phyloP scores from a whole-genome alignment of 1,139 yeast species.

The Sugiyamaella neomexicana region DNA sequence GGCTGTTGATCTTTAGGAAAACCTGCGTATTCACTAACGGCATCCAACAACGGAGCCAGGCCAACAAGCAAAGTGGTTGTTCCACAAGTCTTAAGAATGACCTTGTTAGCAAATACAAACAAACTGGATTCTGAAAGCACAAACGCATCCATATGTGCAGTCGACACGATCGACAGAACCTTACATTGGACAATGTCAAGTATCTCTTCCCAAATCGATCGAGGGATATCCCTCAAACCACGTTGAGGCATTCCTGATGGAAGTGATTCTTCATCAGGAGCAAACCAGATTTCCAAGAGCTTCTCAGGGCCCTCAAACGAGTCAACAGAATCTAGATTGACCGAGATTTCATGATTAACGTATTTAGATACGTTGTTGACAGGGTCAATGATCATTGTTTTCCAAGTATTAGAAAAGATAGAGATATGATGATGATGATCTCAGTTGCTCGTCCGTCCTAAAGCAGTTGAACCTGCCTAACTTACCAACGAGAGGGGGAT shows the following conservation, averaged over 20 bases:
- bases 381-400: constrained; percentile 31
- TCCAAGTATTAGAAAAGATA: background rate
- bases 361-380: constrained; percentile 38
- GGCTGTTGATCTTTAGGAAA: constrained; percentile 43
- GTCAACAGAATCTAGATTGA: constrained; percentile 76
- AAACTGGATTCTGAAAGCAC: constrained; percentile 85
- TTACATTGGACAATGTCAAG: constrained; percentile 86
- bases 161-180: constrained; percentile 74
- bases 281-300: constrained; percentile 86
- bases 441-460: constrained; percentile 1
- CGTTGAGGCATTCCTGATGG: constrained; percentile 36
- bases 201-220: constrained; percentile 66
- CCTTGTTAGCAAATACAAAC: constrained; percentile 83
- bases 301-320: constrained; percentile 99
- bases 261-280: constrained; percentile 47
- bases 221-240: constrained; percentile 62
- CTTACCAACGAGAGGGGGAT: constrained; percentile 18
- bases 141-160: constrained; percentile 73
- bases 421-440: background rate
- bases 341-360: constrained; percentile 77
- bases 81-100: constrained; percentile 92
- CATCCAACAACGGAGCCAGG: constrained; percentile 60
- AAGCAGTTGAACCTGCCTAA: constrained; percentile 1
- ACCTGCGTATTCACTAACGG: constrained; percentile 52
- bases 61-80: constrained; percentile 90